Percentiles rank a stretch among this genome's conserved stretches.
Conservation (phyloP, 306 rosid species). For the Vigna unguiculata region DNA sequence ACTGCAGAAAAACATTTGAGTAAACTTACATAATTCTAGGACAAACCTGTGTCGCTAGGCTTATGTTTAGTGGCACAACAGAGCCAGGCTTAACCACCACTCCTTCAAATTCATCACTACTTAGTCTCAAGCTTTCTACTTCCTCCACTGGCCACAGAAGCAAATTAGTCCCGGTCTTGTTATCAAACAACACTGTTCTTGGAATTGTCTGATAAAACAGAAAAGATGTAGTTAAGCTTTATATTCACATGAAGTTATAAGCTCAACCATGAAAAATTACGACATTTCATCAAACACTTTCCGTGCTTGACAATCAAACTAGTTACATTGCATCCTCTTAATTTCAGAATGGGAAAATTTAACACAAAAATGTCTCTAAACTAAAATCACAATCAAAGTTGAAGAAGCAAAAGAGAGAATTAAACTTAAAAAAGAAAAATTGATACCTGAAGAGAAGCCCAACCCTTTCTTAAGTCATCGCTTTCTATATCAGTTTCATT, state of each 20-base stretch:
- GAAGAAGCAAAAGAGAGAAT: no score
- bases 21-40: neutral
- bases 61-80: slow-evolving; percentile 58
- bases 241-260: neutral
- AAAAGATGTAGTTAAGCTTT: neutral
- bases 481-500: slow-evolving; percentile 69
- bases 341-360: no score
- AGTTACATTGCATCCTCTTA: no score
- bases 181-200: slow-evolving; percentile 69
- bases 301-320: no score
- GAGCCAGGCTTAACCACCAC: slow-evolving; percentile 65
- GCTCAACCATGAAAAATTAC: neutral
- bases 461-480: slow-evolving; percentile 72
- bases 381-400: no score
- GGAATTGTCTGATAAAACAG: slow-evolving; percentile 65
- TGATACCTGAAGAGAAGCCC: slow-evolving; percentile 81
- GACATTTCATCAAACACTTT: no score
- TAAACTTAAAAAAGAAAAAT: no score
- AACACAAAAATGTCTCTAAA: no score
- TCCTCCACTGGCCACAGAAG: slow-evolving; percentile 82
- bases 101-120: slow-evolving; percentile 53
- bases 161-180: slow-evolving; percentile 61
- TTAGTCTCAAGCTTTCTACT: slow-evolving; percentile 69
- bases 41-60: slow-evolving; percentile 70
- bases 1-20: neutral